Evolutionary conservation across 2,329 filamentous ascomycete species (phyloP), one percentile per base, ranked within the genome.

Genomic region (Lecanicillium sp.): DNA sequence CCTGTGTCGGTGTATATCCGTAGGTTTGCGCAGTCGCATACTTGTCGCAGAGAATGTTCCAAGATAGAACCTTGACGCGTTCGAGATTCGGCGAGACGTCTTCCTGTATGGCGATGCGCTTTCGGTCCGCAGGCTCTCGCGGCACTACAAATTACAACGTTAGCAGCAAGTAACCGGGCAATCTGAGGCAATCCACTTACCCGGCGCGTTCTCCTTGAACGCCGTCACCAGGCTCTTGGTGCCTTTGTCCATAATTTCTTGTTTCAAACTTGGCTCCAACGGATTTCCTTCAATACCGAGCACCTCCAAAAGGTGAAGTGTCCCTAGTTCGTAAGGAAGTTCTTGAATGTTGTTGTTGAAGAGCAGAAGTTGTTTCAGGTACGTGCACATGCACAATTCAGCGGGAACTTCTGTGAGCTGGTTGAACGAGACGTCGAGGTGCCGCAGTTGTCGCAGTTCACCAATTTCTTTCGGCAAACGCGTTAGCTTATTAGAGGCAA

Each of bases 301-400:
- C 57, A 89, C 79, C 46, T 96, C 88, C 49, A 98, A 64, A 45
- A 88, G 79, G 60, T 89, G 90, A 14, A 98, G 69, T 20, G 87
- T 92, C 7, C 92, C 92, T 43, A 98, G 67, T 59, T 96, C 89
- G 52, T 73, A 83, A 1, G 92, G 92, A 18, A 98, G 70, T 16
- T 78, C 80, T 44, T 78, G 77, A 39, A 98, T 82, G 45, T 85
- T 75, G 60, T 98, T 98, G 65, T 95, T 88, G 58, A 95, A 95
- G 3, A 95, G 70, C 19, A 89, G 68, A 5, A 98, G 71, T 48
- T 85, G 80, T 62, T 86, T 88, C 40, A 98, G 69, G 50, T 89
- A 92, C 19, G 89, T 92, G 52, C 95, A 86, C 90, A 96, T 98
- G 55, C 92, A 92, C 44, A 98, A 78, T 65, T 98, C 90, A 16